Evolutionary conservation across 139 green algal genomes (phyloP), one percentile per base, ranked within the genome.

Genomic region (Picochlorum costavermella): DNA sequence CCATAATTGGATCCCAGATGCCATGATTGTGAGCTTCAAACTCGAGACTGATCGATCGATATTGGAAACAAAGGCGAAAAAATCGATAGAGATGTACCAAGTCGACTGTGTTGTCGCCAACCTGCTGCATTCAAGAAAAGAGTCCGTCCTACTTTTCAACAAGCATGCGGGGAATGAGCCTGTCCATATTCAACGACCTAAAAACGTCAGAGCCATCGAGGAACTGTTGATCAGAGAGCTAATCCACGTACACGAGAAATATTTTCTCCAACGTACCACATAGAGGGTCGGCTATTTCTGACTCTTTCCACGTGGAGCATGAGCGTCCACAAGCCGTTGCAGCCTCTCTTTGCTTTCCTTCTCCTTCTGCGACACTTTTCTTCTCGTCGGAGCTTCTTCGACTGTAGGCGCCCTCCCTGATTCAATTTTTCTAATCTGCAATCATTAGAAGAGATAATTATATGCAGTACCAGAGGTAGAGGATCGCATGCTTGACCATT

Each of bases 11-110:
- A 83, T 78, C 1, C 94, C 94, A 2, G 1, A 72, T 1, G 84
- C 90, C 2, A 91, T 95, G 55, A 43, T 92, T 2, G 85, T 97
- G n/a, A 88, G 75, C 74, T 99, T 99, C 79, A 99, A 99, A 75
- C 80, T 98, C 50, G 94, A 99, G 68, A 99, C 94, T 0, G 94
- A 98, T 69, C 68, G 75, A 36, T 26, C 53, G 10, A 73, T 95
- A 16, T 69, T 95, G 23, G 25, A 85, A 1, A 17, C 48, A 4
- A 95, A 95, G 77, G 87, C 87, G 23, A 56, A 48, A 0, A 40
- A 48, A 3, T 78, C 89, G 0, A 72, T 96, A 11, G 17, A 68
- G 2, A 71, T 68, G 4, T 96, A 98, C 65, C 75, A 70, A 0
- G 77, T 98, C 55, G 80, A 98, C 73, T 68, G 81, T 23, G 92